Percentiles rank a stretch among this genome's conserved stretches.
phyloP scores from a whole-genome alignment of 768 basidiomycete genomes.

The Austroboletus festivus region DNA sequence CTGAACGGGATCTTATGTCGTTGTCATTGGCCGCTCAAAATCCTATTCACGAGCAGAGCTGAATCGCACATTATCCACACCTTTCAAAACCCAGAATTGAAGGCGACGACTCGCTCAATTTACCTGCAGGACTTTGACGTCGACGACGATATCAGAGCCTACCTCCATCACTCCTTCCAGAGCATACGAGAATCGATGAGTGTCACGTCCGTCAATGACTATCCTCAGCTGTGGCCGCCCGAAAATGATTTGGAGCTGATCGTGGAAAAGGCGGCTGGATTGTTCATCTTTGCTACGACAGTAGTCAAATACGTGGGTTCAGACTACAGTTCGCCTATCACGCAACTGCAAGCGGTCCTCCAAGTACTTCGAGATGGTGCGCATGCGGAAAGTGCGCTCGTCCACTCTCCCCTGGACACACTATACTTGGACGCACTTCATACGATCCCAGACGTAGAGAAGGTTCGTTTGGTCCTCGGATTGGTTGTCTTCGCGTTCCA shows the following conservation, averaged over 20 bases:
- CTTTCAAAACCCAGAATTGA: conserved; percentile 19
- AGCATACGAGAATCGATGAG: conserved; percentile 8
- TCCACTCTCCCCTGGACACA: conserved; percentile 14
- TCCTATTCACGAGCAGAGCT: conserved; percentile 25
- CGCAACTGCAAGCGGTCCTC: conserved; percentile 12
- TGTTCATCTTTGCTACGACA: conserved; percentile 30
- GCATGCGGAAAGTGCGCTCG: conserved; percentile 1
- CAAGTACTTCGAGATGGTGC: conserved; percentile 2
- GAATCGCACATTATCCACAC: conserved; percentile 16
- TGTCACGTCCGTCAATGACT: neutral
- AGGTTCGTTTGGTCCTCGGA: conserved; percentile 9
- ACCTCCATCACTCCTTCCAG: conserved; percentile 21
- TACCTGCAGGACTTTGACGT: conserved; percentile 20
- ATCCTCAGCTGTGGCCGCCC: conserved; percentile 18
- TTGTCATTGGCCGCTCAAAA: conserved; percentile 22
- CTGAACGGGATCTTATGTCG: conserved; percentile 11
- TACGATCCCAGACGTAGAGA: conserved; percentile 10
- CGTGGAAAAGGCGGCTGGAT: conserved; percentile 20
- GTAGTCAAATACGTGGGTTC: conserved; percentile 24
- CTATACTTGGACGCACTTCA: conserved; percentile 16
- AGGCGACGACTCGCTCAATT: conserved; percentile 3
- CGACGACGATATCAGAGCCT: conserved; percentile 23
- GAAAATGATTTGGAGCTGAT: conserved; percentile 18
- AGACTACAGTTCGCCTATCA: conserved; percentile 8
- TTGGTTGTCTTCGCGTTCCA: conserved; percentile 10